Evolutionary conservation across 2,329 filamentous ascomycete genomes (phyloP).

Genomic region (Fusarium citri): DNA sequence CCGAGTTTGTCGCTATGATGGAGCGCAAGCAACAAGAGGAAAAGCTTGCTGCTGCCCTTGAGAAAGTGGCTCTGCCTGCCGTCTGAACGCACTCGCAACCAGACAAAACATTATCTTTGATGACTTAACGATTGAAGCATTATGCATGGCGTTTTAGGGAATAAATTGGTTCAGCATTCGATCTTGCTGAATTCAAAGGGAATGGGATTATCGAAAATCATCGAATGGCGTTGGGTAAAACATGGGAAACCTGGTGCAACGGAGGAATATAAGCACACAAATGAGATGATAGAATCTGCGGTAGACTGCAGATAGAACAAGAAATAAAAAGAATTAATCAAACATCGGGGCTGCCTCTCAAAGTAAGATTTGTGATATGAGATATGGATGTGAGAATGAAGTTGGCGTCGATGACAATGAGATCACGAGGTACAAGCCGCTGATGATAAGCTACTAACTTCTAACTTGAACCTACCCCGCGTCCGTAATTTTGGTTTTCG

Average conservation of each 20-base stretch:
- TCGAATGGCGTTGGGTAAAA: conserved; percentile 42
- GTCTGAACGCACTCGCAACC: conserved; percentile 42
- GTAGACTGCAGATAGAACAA: conserved; percentile 27
- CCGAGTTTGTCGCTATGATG: conserved; percentile 81
- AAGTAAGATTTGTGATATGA: conserved; percentile 7
- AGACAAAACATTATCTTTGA: conserved; percentile 32
- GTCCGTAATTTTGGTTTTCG: conserved; percentile 16
- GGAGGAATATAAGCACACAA: conserved; percentile 28
- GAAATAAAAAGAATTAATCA: conserved; percentile 26
- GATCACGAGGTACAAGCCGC: conserved; percentile 43
- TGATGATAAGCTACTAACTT: conserved; percentile 20
- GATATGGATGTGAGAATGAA: conserved; percentile 23
- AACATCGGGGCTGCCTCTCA: background rate
- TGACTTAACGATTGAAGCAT: conserved; percentile 48
- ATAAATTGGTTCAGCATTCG: conserved; percentile 27
- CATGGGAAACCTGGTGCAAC: conserved; percentile 12
- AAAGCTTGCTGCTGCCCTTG: conserved; percentile 47
- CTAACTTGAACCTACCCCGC: conserved; percentile 41
- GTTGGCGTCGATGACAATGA: conserved; percentile 28
- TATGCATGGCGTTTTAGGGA: conserved; percentile 44
- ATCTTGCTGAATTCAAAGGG: conserved; percentile 16
- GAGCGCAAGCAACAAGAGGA: conserved; percentile 73
- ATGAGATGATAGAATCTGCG: conserved; percentile 22
- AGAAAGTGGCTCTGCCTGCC: conserved; percentile 46
- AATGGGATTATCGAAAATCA: conserved; percentile 28